Base-by-base conservation (phyloP, 2,329 filamentous ascomycete genomes). In the Fusarium sp. region DNA sequence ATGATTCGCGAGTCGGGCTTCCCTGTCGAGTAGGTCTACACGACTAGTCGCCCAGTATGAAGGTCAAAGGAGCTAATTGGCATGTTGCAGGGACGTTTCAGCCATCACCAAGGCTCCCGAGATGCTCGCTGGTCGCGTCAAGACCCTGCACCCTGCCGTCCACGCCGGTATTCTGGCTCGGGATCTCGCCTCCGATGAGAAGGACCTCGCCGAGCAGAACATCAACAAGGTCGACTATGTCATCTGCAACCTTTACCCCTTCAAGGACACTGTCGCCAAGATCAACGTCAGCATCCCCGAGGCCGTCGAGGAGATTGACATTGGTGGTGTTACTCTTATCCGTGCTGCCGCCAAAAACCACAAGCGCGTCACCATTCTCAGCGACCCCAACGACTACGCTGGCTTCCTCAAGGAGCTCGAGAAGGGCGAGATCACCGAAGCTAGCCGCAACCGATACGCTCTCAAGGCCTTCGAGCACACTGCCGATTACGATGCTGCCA, bases 401-500 rank as follows among this genome's bases (percentile, higher is more conserved):
- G 91, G 92, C 77, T 98, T 99, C 83, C 84, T 99, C 52, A 88
- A 89, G 76, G 93, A 97, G 81, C 87, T 99, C 28, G 90, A 93
- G 78, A 83, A 90, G 67, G 94, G 93, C 62, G 91, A 94, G 76
- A 89, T 99, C 72, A 88, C 90, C 51, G 91, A 96, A 75, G 83
- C 87, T 59, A 96, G 88, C 82, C 89, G 93, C 69, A 93, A 96
- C 77, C 82, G 87, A 55, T 97, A 97, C 75, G 94, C 95, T 25
- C 87, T 98, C 72, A 99, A 99, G 85, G 95, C 95, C 13, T 99
- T 99, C 75, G 92, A 97, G 81, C 95, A 98, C 80, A 99, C 95
- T 35, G 93, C 95, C 66, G 93, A 97, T 77, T 99, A 99, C 78
- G 95, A 99, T 76, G 86, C 88, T 39, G 92, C 95, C 70, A 99